Evolutionary conservation across 345 rosid genomes (phyloP), one percentile per base, ranked within the genome.

Genomic region (rapeseed (Brassica napus)): DNA sequence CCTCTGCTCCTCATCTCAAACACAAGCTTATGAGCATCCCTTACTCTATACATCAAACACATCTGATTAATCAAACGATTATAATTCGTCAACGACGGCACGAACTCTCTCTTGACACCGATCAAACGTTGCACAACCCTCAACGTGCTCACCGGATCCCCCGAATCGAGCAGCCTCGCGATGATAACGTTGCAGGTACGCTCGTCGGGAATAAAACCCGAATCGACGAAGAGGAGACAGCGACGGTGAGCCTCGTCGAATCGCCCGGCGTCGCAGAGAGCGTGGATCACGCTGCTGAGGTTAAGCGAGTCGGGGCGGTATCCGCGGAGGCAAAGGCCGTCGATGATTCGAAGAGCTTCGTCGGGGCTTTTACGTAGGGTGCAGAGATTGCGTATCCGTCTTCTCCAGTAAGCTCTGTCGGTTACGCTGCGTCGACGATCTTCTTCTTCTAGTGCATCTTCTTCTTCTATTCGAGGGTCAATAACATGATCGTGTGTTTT

Each of bases 21-120:
- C 1, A 90, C 52, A 83, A 89, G 81, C 82, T 86, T 81, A 73
- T 86, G 92, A 68, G 86, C 96, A 47, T 89, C 83, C 47, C 14
- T 14, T 0, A 89, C 88, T 23, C 84, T 81, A 28, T 68, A 71
- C 6, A 69, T 65, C 73, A 52, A 57, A 79, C 97, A 94, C 65
- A 87, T 65, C 82, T 89, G 94, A 87, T 87, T 74, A 24, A 94
- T 85, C 83, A 92, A 87, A 70, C 92, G 90, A 70, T 92, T 94
- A 32, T 89, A 90, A 78, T 86, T 94, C 77, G 81, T 82, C 86
- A 92, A 54, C 24, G 88, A 87, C 39, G 94, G 91, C 68, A 88
- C 97, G 31, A 87, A 94, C 58, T 86, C 85, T 3, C 82, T 88
- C 85, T 89, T 90, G 6, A 78, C 79, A 72, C 62, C 52, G 61